A percentile compares a stretch with the other conserved stretches of the same genome.
phyloP scores from a whole-genome alignment of 2,329 filamentous ascomycete genomes.

The Sclerotinia glacialis region DNA sequence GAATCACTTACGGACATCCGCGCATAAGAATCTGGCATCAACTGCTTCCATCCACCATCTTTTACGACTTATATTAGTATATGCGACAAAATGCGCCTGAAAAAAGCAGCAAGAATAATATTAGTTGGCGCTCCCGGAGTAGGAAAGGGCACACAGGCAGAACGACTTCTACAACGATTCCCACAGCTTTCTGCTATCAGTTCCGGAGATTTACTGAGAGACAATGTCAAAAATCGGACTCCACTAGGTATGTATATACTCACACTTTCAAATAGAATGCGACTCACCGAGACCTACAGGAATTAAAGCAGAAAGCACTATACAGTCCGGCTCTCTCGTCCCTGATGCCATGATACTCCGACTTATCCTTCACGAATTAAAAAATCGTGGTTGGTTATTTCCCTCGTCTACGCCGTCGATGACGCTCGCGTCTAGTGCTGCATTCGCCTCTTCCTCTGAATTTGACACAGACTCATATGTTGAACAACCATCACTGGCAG shows the following conservation, averaged over 20 bases:
- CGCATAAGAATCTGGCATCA: neutral
- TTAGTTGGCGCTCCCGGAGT: slow-evolving; percentile 88
- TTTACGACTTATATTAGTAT: neutral
- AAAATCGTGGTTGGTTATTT: slow-evolving; percentile 77
- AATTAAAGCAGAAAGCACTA: slow-evolving; percentile 83
- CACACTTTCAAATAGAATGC: neutral
- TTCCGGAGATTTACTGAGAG: slow-evolving; percentile 85
- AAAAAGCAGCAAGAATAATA: slow-evolving; percentile 84
- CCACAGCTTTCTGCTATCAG: slow-evolving; percentile 88
- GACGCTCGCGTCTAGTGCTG: slow-evolving; percentile 32
- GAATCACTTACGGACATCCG: slow-evolving; percentile 17
- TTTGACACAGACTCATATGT: slow-evolving; percentile 36
- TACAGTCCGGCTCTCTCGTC: slow-evolving; percentile 86
- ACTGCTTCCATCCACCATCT: neutral
- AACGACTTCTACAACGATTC: slow-evolving; percentile 81
- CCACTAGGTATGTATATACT: slow-evolving; percentile 64
- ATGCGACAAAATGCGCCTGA: slow-evolving; percentile 57
- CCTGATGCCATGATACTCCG: slow-evolving; percentile 88
- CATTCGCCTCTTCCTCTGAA: slow-evolving; percentile 41
- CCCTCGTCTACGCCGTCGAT: slow-evolving; percentile 43
- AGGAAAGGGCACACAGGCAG: slow-evolving; percentile 93
- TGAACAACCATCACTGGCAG: slow-evolving; percentile 38
- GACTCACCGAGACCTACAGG: slow-evolving; percentile 50
- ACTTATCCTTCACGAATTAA: slow-evolving; percentile 87
- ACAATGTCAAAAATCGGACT: slow-evolving; percentile 88